Evolutionary conservation across 2,329 filamentous ascomycete genomes (phyloP).

Genomic region (Didymella keratinophila): DNA sequence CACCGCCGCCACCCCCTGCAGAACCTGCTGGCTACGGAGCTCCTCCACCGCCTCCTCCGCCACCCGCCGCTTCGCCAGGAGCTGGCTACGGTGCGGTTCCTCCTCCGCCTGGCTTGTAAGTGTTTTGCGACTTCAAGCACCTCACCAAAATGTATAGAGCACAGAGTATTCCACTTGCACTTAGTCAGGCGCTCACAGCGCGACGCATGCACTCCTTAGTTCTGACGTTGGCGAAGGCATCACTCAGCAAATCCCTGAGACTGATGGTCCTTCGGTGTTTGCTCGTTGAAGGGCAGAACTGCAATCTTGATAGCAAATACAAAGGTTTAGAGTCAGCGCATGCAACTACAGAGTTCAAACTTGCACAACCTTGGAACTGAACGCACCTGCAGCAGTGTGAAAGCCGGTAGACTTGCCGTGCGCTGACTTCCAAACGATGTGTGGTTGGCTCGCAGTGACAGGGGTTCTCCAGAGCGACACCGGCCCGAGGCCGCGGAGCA

Average conservation of each 20-base stretch:
- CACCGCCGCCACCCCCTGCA: constrained; percentile 43
- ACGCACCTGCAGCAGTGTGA: background rate
- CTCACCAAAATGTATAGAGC: constrained; percentile 14
- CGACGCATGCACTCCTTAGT: background rate
- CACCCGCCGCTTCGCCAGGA: constrained; percentile 45
- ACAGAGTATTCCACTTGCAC: background rate
- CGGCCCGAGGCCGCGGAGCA: constrained; percentile 15
- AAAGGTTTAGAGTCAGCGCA: background rate
- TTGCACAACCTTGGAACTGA: background rate
- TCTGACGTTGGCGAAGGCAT: background rate
- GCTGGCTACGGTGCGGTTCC: constrained; percentile 46
- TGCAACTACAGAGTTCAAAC: background rate
- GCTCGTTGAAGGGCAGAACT: background rate
- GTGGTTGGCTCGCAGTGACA: constrained; percentile 35
- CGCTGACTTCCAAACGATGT: constrained; percentile 26
- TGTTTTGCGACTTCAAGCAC: constrained; percentile 20
- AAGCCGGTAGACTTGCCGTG: background rate
- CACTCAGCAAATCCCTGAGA: background rate
- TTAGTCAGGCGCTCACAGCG: background rate
- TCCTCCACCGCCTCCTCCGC: constrained; percentile 46
- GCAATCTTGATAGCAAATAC: constrained; percentile 1
- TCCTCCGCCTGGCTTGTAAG: constrained; percentile 29
- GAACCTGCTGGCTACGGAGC: constrained; percentile 42
- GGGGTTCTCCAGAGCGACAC: constrained; percentile 30
- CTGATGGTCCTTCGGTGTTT: background rate